Conservation (phyloP, 192 early-diverging fungal species). For the Paraglomus brasilianum region DNA sequence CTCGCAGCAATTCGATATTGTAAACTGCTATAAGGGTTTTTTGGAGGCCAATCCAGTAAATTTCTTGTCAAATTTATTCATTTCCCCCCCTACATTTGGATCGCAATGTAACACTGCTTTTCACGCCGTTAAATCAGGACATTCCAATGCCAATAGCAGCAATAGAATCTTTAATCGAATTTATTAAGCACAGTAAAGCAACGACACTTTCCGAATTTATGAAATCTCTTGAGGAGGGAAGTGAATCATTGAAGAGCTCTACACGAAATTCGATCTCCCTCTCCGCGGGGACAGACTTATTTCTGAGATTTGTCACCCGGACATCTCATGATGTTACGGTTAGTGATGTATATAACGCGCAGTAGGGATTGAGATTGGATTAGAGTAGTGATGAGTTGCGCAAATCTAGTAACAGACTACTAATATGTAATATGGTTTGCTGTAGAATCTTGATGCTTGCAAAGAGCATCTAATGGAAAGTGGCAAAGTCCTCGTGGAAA, state of each 20-base stretch:
- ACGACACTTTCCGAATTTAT: slow-evolving; percentile 90
- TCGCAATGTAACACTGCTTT: not conserved
- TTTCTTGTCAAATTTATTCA: not conserved
- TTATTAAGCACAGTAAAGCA: slow-evolving; percentile 66
- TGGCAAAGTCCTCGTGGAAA: slow-evolving; percentile 71
- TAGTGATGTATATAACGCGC: slow-evolving; percentile 34
- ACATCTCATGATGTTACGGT: slow-evolving; percentile 63
- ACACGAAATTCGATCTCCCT: slow-evolving; percentile 76
- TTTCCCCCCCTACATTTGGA: not conserved
- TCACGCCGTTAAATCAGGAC: slow-evolving; percentile 41
- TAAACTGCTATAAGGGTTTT: slow-evolving; percentile 38
- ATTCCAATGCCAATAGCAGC: slow-evolving; percentile 76
- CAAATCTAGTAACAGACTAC: not conserved
- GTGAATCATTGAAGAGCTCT: slow-evolving; percentile 63
- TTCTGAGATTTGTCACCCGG: slow-evolving; percentile 67
- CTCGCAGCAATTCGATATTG: slow-evolving; percentile 36
- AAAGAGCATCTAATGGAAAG: slow-evolving; percentile 66
- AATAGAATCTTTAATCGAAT: slow-evolving; percentile 67
- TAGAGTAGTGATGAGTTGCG: slow-evolving; percentile 10
- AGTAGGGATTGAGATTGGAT: slow-evolving; percentile 25
- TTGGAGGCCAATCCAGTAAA: slow-evolving; percentile 35
- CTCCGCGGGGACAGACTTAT: slow-evolving; percentile 85
- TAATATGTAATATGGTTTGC: slow-evolving; percentile 10
- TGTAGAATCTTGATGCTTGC: slow-evolving; percentile 69
- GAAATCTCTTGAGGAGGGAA: slow-evolving; percentile 67